Evolutionary conservation across 164 flowering plant genomes (phyloP).

Genomic region (Magnolia officinalis): DNA sequence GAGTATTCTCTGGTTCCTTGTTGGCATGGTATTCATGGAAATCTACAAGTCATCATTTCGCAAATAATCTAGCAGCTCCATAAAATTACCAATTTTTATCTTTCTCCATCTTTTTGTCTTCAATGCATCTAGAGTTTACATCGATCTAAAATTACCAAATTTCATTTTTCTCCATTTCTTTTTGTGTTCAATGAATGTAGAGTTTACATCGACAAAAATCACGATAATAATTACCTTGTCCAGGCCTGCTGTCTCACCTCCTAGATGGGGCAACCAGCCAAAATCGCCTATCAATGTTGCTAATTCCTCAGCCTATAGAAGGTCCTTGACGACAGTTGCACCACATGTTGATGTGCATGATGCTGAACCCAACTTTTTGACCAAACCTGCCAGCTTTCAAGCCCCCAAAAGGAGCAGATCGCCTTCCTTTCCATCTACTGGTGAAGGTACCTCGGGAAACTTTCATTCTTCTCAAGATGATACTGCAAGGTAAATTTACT

Average conservation of each 20-base stretch:
- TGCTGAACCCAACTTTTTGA: neutral
- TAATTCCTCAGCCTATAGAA: neutral
- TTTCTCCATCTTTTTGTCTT: neutral
- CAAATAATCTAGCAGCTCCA: too few relatives aligned
- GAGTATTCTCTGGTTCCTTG: too few relatives aligned
- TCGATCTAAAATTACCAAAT: neutral
- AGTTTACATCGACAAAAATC: neutral
- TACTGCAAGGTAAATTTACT: neutral
- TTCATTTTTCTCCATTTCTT: neutral
- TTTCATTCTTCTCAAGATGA: neutral
- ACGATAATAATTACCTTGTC: neutral
- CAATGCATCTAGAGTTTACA: neutral
- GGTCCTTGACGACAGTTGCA: neutral
- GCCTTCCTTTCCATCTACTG: neutral
- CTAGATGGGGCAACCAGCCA: slow-evolving; percentile 1
- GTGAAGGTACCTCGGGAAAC: neutral
- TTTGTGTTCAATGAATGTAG: neutral
- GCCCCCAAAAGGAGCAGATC: neutral
- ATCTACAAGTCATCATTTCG: too few relatives aligned
- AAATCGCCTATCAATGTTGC: neutral
- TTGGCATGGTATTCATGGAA: too few relatives aligned
- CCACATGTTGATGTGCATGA: neutral
- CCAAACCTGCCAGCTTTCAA: neutral
- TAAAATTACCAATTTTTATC: too few relatives aligned
- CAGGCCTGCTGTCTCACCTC: neutral